Evolutionary conservation across 331 rosid species (phyloP).

Genomic region (Telfairia occidentalis): DNA sequence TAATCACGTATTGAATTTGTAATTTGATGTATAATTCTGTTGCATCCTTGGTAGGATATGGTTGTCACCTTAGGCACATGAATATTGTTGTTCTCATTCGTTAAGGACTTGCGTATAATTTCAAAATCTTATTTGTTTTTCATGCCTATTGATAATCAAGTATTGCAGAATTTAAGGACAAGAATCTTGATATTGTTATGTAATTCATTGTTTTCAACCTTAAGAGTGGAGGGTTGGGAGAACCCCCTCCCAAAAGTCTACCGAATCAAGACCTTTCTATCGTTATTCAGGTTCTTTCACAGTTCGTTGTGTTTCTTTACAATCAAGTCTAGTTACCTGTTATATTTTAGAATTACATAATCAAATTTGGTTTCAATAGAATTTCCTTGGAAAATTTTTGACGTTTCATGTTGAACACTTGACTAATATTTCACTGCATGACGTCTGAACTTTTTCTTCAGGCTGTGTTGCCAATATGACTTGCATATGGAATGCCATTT

Average conservation of each 20-base stretch:
- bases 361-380: background rate
- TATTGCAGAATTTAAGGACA: background rate
- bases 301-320: background rate
- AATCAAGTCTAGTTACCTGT: background rate
- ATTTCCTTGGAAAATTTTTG: background rate
- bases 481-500: background rate
- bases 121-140: background rate
- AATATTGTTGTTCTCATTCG: background rate
- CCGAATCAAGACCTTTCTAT: too few relatives aligned
- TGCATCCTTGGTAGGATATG: background rate
- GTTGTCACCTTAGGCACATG: background rate
- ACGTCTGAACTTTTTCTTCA: background rate
- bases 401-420: background rate
- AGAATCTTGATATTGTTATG: background rate
- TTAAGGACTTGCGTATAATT: background rate
- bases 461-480: background rate
- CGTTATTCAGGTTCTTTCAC: background rate
- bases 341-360: background rate
- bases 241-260: too few relatives aligned
- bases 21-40: background rate
- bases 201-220: too few relatives aligned
- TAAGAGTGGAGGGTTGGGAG: too few relatives aligned
- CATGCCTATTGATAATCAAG: background rate
- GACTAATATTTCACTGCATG: background rate
- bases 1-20: background rate